Percentiles rank a stretch among this genome's conserved stretches.
Evolutionary conservation across 441 rosid genomes (phyloP).

Genomic region (Syzygium malaccense): DNA sequence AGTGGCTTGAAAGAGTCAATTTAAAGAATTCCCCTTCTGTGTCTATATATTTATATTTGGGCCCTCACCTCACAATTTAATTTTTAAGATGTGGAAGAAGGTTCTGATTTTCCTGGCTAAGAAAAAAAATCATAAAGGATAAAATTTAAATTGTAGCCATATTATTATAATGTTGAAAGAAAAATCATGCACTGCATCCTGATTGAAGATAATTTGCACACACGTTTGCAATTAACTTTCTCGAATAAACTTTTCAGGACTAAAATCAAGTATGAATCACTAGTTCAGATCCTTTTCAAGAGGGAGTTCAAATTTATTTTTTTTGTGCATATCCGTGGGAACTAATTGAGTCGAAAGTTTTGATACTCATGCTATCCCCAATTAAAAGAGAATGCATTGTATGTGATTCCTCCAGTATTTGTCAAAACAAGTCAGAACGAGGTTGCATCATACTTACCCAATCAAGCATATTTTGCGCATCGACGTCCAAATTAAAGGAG

Average conservation of each 20-base stretch:
- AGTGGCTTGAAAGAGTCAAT: neutral
- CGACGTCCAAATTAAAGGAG: slow-evolving; percentile 27
- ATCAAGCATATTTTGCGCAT: slow-evolving; percentile 68
- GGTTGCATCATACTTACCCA: slow-evolving; percentile 46
- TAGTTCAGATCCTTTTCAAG: neutral
- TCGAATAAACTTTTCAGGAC: neutral
- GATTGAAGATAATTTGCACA: neutral
- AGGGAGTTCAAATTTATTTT: neutral
- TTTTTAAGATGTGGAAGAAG: neutral
- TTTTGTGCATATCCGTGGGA: neutral
- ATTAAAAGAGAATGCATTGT: neutral
- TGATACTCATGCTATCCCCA: neutral
- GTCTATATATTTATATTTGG: neutral
- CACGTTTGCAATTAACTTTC: neutral
- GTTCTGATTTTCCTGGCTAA: neutral
- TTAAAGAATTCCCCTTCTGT: neutral
- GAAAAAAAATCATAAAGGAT: neutral
- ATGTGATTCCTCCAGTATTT: neutral
- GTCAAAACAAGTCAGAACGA: neutral
- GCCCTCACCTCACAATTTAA: neutral
- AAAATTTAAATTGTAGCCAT: neutral
- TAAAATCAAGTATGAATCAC: neutral
- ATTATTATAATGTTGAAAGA: neutral
- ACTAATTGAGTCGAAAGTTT: neutral
- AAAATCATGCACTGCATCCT: neutral